These are phyloP conservation scores for Aspergillus chevalieri DNA, from an alignment of 2,329 filamentous ascomycete species.

Conservation along the genomic window DNA sequence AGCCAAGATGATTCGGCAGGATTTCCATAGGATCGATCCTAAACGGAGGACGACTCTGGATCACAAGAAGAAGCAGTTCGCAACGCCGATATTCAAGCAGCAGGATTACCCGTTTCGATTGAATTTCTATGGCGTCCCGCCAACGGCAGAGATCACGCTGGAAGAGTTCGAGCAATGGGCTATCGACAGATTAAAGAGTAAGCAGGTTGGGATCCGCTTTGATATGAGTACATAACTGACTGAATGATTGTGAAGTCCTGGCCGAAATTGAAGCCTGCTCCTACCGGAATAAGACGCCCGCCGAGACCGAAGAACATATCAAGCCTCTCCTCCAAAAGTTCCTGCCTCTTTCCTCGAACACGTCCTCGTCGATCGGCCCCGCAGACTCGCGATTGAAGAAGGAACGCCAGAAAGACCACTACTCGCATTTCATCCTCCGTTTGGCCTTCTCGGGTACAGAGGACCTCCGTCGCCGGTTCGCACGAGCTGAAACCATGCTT, in stretches of 20 bases:
- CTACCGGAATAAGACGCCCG: slow-evolving; percentile 81
- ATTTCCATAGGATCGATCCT: slow-evolving; percentile 42
- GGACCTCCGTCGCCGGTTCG: slow-evolving; percentile 80
- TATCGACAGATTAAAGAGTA: slow-evolving; percentile 80
- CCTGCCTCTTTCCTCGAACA: slow-evolving; percentile 71
- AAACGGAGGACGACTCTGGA: slow-evolving; percentile 75
- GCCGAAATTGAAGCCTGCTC: slow-evolving; percentile 75
- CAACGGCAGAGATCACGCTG: slow-evolving; percentile 87
- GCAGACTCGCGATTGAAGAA: slow-evolving; percentile 50
- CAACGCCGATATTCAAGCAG: slow-evolving; percentile 67
- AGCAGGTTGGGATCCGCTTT: slow-evolving; percentile 7
- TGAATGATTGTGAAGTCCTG: slow-evolving; percentile 23
- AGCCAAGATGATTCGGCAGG: slow-evolving; percentile 40
- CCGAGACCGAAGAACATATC: slow-evolving; percentile 79
- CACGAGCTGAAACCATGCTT: slow-evolving; percentile 78
- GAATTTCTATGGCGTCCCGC: slow-evolving; percentile 84
- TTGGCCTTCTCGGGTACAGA: slow-evolving; percentile 89
- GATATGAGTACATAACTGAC: not conserved
- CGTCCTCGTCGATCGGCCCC: slow-evolving; percentile 51
- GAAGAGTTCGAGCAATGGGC: slow-evolving; percentile 99
- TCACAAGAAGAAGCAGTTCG: slow-evolving; percentile 81
- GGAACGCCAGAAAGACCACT: slow-evolving; percentile 91
- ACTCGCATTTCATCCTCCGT: slow-evolving; percentile 92
- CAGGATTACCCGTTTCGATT: slow-evolving; percentile 76
- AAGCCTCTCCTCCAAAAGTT: slow-evolving; percentile 81